These are phyloP conservation scores for Globisporangium barbulae DNA, from an alignment of 352 stramenopile genomes.

Conservation along the genomic window DNA sequence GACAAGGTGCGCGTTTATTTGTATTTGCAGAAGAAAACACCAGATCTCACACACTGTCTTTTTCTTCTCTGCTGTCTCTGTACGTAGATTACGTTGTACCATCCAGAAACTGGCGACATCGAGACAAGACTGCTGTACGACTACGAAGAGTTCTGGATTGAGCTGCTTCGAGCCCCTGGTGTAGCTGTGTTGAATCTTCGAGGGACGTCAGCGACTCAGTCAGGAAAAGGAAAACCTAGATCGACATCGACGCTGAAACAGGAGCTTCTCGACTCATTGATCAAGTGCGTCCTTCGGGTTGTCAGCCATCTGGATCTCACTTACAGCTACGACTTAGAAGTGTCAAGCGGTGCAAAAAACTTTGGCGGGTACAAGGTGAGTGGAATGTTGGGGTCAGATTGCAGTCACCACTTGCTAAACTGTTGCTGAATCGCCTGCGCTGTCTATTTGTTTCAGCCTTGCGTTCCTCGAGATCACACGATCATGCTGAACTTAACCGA, in stretches of 20 bases:
- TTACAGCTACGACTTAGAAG: slow-evolving; percentile 62
- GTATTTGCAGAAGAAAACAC: background rate
- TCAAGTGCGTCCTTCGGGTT: slow-evolving; percentile 45
- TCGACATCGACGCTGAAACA: slow-evolving; percentile 25
- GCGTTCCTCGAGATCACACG: slow-evolving; percentile 64
- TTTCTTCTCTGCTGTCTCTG: background rate
- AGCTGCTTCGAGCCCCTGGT: slow-evolving; percentile 6
- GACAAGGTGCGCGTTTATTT: slow-evolving; percentile 4
- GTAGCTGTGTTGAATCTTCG: background rate
- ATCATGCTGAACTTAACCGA: slow-evolving; percentile 82
- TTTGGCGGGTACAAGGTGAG: slow-evolving; percentile 56
- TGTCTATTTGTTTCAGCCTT: slow-evolving; percentile 33
- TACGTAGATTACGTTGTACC: slow-evolving; percentile 50
- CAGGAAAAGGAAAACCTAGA: slow-evolving; percentile 4
- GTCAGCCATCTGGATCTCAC: slow-evolving; percentile 57
- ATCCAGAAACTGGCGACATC: slow-evolving; percentile 67
- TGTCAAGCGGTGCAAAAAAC: slow-evolving; percentile 30
- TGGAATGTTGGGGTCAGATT: background rate
- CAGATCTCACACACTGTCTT: background rate
- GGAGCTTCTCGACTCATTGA: slow-evolving; percentile 46
- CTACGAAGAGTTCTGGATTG: slow-evolving; percentile 69
- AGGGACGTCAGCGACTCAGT: background rate
- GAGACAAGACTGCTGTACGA: slow-evolving; percentile 78
- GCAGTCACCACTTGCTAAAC: background rate
- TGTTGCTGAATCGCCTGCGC: background rate